Evolutionary conservation across 495 filamentous ascomycete genomes (phyloP), one percentile per base, ranked within the genome.

Genomic region (Aspergillus sclerotioniger): DNA sequence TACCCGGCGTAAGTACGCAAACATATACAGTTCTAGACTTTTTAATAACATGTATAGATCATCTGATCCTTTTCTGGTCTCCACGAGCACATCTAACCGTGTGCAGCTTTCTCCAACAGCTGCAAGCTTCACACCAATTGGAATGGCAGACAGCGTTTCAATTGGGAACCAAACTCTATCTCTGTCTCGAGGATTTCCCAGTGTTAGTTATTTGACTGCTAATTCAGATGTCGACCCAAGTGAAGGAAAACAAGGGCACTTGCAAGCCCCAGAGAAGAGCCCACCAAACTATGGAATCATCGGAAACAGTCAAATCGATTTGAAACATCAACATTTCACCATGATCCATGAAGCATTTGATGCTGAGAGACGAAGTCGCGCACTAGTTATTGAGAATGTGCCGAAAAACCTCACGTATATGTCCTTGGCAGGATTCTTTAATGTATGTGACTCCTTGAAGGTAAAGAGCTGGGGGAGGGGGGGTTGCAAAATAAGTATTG

Each of bases 81-180:
- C 65, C 45, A 47, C 53, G 47, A 57, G 58, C 20, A 32, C 53
- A 19, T 58, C 61, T 32, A 62, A 8, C 32, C 56, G 58, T n/a
- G 56, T 61, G 17, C 65, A 65, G 31, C 61, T 72, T 15, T 70
- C 67, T 31, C 65, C 69, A 25, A 70, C 61, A 31, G 75, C 75
- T 46, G 65, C 67, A 44, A 56, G 54, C 21, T 78, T 78, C 48
- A 76, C 69, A 5, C 75, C 75, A 15, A 56, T 62, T 53, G 67
- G 54, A 29, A 54, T 61, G 51, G 19, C 51, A 45, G 59, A 65
- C 15, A 54, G 52, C 31, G 17, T 25, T 15, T 32, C 15, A 28
- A 44, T 28, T 44, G 29, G 44, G 13, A 63, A 41, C 20, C 54
- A 53, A 32, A 41, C 54, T 25, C 60, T 51, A 25, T 43, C 52